Base-by-base conservation (phyloP, 805 yeast species). In the Saccharomycodes ludwigii region DNA sequence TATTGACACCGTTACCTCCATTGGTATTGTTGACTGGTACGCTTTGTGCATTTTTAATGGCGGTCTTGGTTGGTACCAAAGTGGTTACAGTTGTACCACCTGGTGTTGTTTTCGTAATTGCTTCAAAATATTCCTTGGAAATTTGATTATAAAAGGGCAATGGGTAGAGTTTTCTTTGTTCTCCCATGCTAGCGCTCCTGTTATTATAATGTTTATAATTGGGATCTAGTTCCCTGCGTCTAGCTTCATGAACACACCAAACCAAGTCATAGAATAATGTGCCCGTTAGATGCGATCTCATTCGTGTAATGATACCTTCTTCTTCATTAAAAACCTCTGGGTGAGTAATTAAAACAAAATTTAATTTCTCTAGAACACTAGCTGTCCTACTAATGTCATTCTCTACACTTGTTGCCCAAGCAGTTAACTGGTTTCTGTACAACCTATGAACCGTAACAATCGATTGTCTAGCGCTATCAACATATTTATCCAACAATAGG, bases 161-260 rank as follows among this genome's bases (percentile, higher is more conserved):
- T 7, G 96, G 95, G 14, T 68, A 68, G 5, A 78, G 65, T 59
- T 56, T 53, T 44, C 55, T 43, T 25, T 54, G 61, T 6, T 56
- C 52, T 22, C 55, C 49, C 19, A 63, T 60, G 11, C 40, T 31
- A 4, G 48, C 51, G 22, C 43, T 42, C 21, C 47, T 44, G 19
- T 55, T 54, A 9, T 21, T 20, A n/a, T n/a, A n/a, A 19, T 19
- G 26, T 18, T 34, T 34, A 32, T 57, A 50, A 24, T 44, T 36
- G 15, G 63, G 61, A 35, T 65, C 69, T 30, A 66, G 45, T 22
- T 69, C 66, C 33, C 94, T 62, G 50, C 95, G 65, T 50, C 94
- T 66, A 1, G 95, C 95, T 48, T 86, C 96, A 54, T 86, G 96
- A 29, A 86, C 78, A 52, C 94, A 80, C 85, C 94, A 85, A 9